A percentile compares a stretch with the other conserved stretches of the same genome.
Conservation (phyloP, 768 basidiomycete genomes). For the Paxillus rubicundulus region DNA sequence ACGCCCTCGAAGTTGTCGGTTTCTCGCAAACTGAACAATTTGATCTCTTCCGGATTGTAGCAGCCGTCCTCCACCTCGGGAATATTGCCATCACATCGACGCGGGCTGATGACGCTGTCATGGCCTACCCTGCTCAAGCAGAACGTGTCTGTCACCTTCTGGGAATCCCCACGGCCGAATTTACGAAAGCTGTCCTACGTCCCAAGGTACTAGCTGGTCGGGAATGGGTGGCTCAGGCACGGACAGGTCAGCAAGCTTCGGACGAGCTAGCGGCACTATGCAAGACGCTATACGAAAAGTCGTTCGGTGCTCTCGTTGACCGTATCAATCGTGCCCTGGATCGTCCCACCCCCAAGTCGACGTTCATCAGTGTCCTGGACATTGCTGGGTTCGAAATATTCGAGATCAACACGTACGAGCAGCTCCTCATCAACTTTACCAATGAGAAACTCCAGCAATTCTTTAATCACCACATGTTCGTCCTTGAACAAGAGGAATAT, state of each 20-base stretch:
- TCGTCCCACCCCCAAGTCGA: slow-evolving; percentile 85
- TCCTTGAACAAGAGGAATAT: slow-evolving; percentile 98
- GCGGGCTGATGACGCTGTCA: slow-evolving; percentile 73
- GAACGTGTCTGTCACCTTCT: slow-evolving; percentile 89
- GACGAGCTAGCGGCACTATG: slow-evolving; percentile 90
- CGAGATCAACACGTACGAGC: slow-evolving; percentile 92
- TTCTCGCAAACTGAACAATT: slow-evolving; percentile 82
- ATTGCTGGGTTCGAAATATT: slow-evolving; percentile 99
- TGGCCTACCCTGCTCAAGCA: slow-evolving; percentile 81
- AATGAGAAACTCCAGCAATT: slow-evolving; percentile 99
- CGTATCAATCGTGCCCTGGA: slow-evolving; percentile 93
- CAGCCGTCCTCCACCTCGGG: slow-evolving; percentile 92
- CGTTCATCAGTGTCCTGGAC: slow-evolving; percentile 97
- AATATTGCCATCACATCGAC: slow-evolving; percentile 84
- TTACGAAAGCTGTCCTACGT: slow-evolving; percentile 82
- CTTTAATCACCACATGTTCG: slow-evolving; percentile 99
- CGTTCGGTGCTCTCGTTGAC: slow-evolving; percentile 90
- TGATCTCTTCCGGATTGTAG: slow-evolving; percentile 91
- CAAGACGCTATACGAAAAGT: slow-evolving; percentile 97
- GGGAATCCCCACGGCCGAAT: slow-evolving; percentile 83
- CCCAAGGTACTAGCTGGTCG: slow-evolving; percentile 92
- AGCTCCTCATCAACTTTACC: slow-evolving; percentile 97
- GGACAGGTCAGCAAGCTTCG: slow-evolving; percentile 86
- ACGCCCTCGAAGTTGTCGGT: slow-evolving; percentile 85
- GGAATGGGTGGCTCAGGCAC: slow-evolving; percentile 94